These are phyloP conservation scores for Hymenoscyphus occultus DNA, from an alignment of 2,329 filamentous ascomycete species.

Conservation along the genomic window DNA sequence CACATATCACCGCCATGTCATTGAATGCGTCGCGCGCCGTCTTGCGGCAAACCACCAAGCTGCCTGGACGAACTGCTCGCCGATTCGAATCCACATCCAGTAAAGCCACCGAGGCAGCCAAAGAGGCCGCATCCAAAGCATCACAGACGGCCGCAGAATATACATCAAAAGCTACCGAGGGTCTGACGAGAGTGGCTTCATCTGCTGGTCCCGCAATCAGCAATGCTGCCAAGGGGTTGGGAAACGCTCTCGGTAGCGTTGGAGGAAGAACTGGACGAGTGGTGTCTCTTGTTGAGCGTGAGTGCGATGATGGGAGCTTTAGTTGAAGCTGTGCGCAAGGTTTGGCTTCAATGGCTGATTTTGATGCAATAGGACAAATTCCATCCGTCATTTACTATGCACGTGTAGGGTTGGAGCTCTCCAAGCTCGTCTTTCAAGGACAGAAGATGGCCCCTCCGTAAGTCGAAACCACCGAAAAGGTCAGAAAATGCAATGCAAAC, in stretches of 20 bases:
- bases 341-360: slow-evolving; percentile 27
- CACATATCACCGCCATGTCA: slow-evolving; percentile 31
- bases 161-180: slow-evolving; percentile 70
- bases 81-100: slow-evolving; percentile 58
- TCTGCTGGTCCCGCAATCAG: slow-evolving; percentile 75
- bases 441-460: slow-evolving; percentile 96
- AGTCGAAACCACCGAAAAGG: slow-evolving; percentile 42
- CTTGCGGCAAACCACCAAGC: slow-evolving; percentile 34
- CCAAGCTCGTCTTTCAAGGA: slow-evolving; percentile 80
- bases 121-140: slow-evolving; percentile 43
- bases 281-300: slow-evolving; percentile 83
- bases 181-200: slow-evolving; percentile 76
- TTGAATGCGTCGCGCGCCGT: slow-evolving; percentile 33
- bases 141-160: slow-evolving; percentile 45
- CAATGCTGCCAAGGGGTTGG: slow-evolving; percentile 66
- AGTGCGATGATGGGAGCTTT: slow-evolving; percentile 40
- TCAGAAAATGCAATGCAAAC: neutral
- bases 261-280: slow-evolving; percentile 80
- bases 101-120: slow-evolving; percentile 44
- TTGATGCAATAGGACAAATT: slow-evolving; percentile 62
- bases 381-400: slow-evolving; percentile 90
- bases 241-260: slow-evolving; percentile 67
- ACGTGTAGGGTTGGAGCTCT: slow-evolving; percentile 81
- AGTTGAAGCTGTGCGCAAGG: slow-evolving; percentile 5
- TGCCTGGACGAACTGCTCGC: slow-evolving; percentile 27